Evolutionary conservation across 345 rosid species (phyloP), one percentile per base, ranked within the genome.

Genomic region (Eucalyptus camaldulensis): DNA sequence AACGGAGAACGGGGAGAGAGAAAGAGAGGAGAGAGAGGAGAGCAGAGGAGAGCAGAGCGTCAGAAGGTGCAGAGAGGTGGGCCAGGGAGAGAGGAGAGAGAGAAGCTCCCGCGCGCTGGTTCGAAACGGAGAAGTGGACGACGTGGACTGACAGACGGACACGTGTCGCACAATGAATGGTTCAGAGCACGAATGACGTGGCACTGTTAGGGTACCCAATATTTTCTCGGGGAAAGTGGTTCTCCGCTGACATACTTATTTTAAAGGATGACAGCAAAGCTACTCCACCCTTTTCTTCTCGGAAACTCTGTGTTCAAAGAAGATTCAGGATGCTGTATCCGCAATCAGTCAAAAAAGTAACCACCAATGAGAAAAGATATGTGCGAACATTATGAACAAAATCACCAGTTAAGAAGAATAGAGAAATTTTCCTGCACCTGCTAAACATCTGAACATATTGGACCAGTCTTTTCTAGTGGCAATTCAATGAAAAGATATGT

Each of bases 231-330:
- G n/a, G n/a, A 37, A 19, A 76, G 22, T 76, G 47, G 27, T 33
- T 33, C 24, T 69, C 80, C 12, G 24, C 44, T 33, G 44, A 69
- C 80, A 3, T 33, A 3, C 24, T 69, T 69, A 37, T 69, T 19
- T 33, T 69, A 33, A 62, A 13, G 69, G 13, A n/a, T 37, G 83
- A 76, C 83, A 37, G 47, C 27, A 76, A 21, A 76, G 25, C 27
- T 7, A 65, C 16, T n/a, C 21, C 33, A 96, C 92, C 83, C 95
- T 88, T 87, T 85, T 88, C 88, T 92, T 91, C 88, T 72, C 14
- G 45, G 25, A 72, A 72, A 33, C 3, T 72, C 45, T 9, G 45
- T 17, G 81, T 9, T 12, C 81, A 72, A 72, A 72, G 45, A 33
- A 72, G 44, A 72, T 72, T 72, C 44, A 10, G 81, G 81, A 65